Conservation (phyloP, 2,329 filamentous ascomycete species). For the Ophiocordyceps camponoti-leonardi region DNA sequence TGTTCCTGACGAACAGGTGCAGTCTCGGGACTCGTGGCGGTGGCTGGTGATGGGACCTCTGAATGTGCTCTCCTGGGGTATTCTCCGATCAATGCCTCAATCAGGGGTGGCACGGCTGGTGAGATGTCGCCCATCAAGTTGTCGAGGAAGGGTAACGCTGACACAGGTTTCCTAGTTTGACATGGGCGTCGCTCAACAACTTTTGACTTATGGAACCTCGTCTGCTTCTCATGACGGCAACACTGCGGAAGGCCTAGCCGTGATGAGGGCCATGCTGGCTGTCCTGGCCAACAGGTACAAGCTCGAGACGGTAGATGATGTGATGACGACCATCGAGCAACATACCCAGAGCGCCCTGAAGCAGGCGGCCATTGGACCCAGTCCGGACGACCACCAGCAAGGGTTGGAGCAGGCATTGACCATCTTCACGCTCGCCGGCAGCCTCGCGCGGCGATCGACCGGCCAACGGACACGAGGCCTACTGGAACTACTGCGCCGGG, state of each 20-base stretch:
- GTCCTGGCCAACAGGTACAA: constrained; percentile 28
- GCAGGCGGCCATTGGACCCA: neutral
- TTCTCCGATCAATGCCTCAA: constrained; percentile 19
- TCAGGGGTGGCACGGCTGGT: constrained; percentile 17
- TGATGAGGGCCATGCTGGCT: constrained; percentile 18
- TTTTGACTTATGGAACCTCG: constrained; percentile 13
- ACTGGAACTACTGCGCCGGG: constrained; percentile 17
- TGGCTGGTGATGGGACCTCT: constrained; percentile 15
- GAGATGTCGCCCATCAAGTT: constrained; percentile 4
- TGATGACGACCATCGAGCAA: constrained; percentile 12
- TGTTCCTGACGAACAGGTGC: constrained; percentile 1
- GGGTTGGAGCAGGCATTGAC: constrained; percentile 13
- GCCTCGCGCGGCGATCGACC: constrained; percentile 19
- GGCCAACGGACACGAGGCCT: constrained; percentile 16
- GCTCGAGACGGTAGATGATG: constrained; percentile 12
- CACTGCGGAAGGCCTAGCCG: constrained; percentile 8
- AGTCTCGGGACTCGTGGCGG: constrained; percentile 8
- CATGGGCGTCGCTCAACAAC: constrained; percentile 16
- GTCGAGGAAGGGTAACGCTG: neutral
- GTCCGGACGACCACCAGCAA: constrained; percentile 2
- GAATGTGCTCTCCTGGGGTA: constrained; percentile 19
- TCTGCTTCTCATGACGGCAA: constrained; percentile 1
- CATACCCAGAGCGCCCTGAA: constrained; percentile 7
- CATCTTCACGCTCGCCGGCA: constrained; percentile 18
- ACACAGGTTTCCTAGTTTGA: constrained; percentile 14